Base-by-base conservation (phyloP, 805 yeast genomes). In the Pichia phayaonensis region DNA sequence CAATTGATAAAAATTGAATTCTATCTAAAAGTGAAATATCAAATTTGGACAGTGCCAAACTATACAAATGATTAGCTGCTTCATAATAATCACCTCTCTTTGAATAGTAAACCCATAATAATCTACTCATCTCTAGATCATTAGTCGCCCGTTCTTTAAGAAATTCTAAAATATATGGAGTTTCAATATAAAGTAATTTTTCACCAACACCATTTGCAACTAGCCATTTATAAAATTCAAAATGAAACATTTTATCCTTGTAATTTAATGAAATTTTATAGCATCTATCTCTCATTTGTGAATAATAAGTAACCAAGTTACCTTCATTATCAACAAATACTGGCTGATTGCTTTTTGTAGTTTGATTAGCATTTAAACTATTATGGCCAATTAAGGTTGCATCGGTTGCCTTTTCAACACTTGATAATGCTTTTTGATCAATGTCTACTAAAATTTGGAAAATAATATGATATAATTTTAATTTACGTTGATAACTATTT, bases 141-240 rank as follows among this genome's bases (percentile, higher is more conserved):
- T 77, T 76, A 29, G 72, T 66, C 0, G 92, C 72, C 51, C 77
- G 80, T 60, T 82, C 86, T 57, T 82, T 81, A 62, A 94, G 75
- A 59, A 86, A 94, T 26, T 84, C 81, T 53, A 88, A 72, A 39
- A 94, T 80, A 60, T 73, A 92, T 13, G 90, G 86, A 0, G 97
- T 88, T 48, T 87, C 86, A 50, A 92, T 76, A 44, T 84, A 87
- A 52, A 92, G 72, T 42, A 94, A 70, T 54, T 86, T 79, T 50
- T 85, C 94, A 54, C 87, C 83, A 27, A 81, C 77, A 4, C 88
- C 90, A 61, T 86, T 87, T 42, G 74, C 69, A 34, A 89, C 83
- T 58, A 89, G 83, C 97, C 98, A 94, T 64, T 88, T 92, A 66
- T 94, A 94, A 56, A 94, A 78, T 56, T 87, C 86, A 67, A 83